Base-by-base conservation (phyloP, 495 filamentous ascomycete genomes). In the Antarctomyces pellizariae region DNA sequence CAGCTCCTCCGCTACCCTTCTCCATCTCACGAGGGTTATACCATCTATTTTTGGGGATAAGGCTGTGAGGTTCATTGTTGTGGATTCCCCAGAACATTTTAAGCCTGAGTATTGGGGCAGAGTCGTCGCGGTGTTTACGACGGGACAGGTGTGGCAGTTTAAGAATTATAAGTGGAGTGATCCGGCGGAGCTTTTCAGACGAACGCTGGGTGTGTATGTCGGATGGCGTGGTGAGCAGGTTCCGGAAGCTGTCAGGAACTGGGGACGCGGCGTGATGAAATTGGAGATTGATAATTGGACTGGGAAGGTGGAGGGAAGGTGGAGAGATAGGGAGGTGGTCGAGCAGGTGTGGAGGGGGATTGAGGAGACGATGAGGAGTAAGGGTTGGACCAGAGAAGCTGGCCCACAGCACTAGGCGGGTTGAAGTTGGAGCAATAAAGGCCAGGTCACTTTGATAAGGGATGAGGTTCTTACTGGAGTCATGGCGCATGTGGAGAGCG, bases 111-210 rank as follows among this genome's bases (percentile, higher is more conserved):
- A 95, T 53, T 99, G 86, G 86, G 67, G 71, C 31, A 71, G 89
- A 11, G 76, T 99, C 6, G 86, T 95, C 5, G 89, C 78, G 5
- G 80, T 99, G 24, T 99, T 99, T 51, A 99, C 86, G 0, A 99
- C 86, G 5, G 86, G 86, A 13, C 86, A 99, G 49, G 71, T 74
- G 7, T 99, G 86, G 86, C 86, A 99, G 48, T 99, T 95, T 53
- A 90, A 91, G 52, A 73, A 69, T 24, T 99, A 95, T 62, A 89
- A 86, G 52, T 95, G 86, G 83, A 71, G 73, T 32, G 67, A 78
- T 14, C 77, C 89, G 3, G 53, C 65, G 2, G 86, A 95, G 35
- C 58, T 99, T 16, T 99, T 99, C 52, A 62, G 67, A 34, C 75
- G 92, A 36, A 71, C 76, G 11, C 57, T 75, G 8, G 86, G 86